Evolutionary conservation across 2,329 filamentous ascomycete species (phyloP), one percentile per base, ranked within the genome.

Genomic region (Apiospora arundinis): DNA sequence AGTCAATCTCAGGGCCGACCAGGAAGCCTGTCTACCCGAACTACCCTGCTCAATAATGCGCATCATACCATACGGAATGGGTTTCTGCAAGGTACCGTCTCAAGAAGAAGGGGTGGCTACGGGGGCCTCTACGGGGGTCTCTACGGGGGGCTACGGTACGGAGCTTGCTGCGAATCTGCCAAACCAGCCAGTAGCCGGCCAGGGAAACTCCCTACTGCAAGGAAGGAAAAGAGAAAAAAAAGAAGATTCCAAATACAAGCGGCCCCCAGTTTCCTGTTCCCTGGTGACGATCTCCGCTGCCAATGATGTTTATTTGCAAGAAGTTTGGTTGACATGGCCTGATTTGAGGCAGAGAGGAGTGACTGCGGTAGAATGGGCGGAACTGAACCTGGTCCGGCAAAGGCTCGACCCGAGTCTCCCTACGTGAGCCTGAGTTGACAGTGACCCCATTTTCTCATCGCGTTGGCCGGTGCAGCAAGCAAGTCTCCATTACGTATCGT

Each of bases 281-380:
- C 56, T 63, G 32, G 56, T 63, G 56, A 63, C n/a, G 32, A 63
- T 63, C 56, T 40, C 56, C 21, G 56, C 56, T 63, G 56, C 56
- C 56, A 40, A 63, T 40, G 56, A 63, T 63, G 56, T 63, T 63
- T 63, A 63, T 63, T 63, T 40, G 28, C 12, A n/a, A 40, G 37
- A 32, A 63, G 18, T 37, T 37, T 63, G 56, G 28, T 63, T 40
- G 56, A 21, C 56, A 32, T 63, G 56, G 56, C 56, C 32, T 60
- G 52, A 60, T 37, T 37, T 37, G 52, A 60, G 52, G 52, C 52
- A 40, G 56, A 40, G 56, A 63, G 56, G 56, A 63, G 56, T 63
- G 56, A 63, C 56, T 63, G 56, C 56, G 56, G 56, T 63, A 63
- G 32, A 63, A 63, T 63, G 56, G 56, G 56, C 56, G 56, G 56